Conservation (phyloP, 495 filamentous ascomycete genomes). For the Penicillium goetzii region DNA sequence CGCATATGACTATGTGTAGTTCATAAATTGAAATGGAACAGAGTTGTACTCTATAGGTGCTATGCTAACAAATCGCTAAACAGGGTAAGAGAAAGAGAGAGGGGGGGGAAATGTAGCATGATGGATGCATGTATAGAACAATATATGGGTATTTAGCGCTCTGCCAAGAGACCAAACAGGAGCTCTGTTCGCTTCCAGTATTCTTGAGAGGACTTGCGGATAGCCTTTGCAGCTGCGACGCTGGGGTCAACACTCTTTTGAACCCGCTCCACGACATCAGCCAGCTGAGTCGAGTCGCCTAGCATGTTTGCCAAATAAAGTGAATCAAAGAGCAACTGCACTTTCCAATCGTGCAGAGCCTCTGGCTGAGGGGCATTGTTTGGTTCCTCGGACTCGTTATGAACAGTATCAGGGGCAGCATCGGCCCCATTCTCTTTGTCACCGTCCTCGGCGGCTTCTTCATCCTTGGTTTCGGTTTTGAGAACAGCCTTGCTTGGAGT, state of each 20-base stretch:
- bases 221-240: slow-evolving; percentile 45
- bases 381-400: slow-evolving; percentile 16
- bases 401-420: background rate
- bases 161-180: slow-evolving; percentile 65
- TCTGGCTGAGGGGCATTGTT: slow-evolving; percentile 19
- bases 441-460: slow-evolving; percentile 10
- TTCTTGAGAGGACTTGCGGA: slow-evolving; percentile 63
- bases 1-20: background rate
- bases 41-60: background rate
- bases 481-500: slow-evolving; percentile 6
- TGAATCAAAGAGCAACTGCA: slow-evolving; percentile 81
- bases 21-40: background rate
- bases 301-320: slow-evolving; percentile 63
- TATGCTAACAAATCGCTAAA: slow-evolving; percentile 7
- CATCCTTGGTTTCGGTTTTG: slow-evolving; percentile 10
- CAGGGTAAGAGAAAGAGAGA: background rate
- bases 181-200: slow-evolving; percentile 82
- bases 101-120: background rate
- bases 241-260: slow-evolving; percentile 51
- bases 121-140: background rate
- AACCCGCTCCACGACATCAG: slow-evolving; percentile 49
- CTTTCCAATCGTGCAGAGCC: slow-evolving; percentile 54
- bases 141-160: slow-evolving; percentile 13
- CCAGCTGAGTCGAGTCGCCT: slow-evolving; percentile 44
- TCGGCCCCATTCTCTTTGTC: background rate